These are phyloP conservation scores for Sporobolomyces phaffii DNA, from an alignment of 768 basidiomycete genomes.

Conservation along the genomic window DNA sequence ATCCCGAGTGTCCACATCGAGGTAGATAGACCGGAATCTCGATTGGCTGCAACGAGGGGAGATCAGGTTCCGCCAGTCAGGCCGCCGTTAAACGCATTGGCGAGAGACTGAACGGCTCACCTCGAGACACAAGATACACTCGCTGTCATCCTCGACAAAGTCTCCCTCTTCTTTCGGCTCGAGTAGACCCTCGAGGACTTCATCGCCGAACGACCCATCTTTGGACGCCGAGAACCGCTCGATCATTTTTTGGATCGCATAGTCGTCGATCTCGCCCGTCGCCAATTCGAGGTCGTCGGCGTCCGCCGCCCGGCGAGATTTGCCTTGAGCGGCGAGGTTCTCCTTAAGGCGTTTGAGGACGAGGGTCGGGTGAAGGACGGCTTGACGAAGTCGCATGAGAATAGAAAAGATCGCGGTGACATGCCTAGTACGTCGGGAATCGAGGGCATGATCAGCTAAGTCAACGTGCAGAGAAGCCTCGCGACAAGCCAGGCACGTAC, in stretches of 20 bases:
- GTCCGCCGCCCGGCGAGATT: not conserved
- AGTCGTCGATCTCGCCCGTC: constrained; percentile 39
- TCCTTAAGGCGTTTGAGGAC: constrained; percentile 61
- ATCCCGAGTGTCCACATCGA: constrained; percentile 72
- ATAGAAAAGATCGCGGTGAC: constrained; percentile 63
- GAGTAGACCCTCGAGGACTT: constrained; percentile 54
- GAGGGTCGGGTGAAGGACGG: constrained; percentile 82
- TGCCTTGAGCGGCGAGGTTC: constrained; percentile 63
- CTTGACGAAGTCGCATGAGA: constrained; percentile 86
- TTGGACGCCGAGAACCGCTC: constrained; percentile 21
- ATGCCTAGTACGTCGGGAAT: constrained; percentile 41
- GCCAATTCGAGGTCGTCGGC: not conserved
- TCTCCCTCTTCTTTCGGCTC: constrained; percentile 31
- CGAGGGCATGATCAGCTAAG: too few species aligned
- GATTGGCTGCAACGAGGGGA: constrained; percentile 50
- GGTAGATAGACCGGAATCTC: constrained; percentile 65
- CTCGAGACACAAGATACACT: constrained; percentile 78
- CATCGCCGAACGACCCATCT: constrained; percentile 50
- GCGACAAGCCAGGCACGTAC: constrained; percentile 37
- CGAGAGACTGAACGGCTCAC: constrained; percentile 40
- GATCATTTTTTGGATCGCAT: constrained; percentile 31
- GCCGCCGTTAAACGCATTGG: too few species aligned
- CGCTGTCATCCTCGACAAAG: constrained; percentile 53
- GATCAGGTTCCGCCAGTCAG: too few species aligned
- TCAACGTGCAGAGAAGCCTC: too few species aligned